These are phyloP conservation scores for Phaeosphaeria sp. DNA, from an alignment of 2,329 filamentous ascomycete genomes.

Conservation along the genomic window DNA sequence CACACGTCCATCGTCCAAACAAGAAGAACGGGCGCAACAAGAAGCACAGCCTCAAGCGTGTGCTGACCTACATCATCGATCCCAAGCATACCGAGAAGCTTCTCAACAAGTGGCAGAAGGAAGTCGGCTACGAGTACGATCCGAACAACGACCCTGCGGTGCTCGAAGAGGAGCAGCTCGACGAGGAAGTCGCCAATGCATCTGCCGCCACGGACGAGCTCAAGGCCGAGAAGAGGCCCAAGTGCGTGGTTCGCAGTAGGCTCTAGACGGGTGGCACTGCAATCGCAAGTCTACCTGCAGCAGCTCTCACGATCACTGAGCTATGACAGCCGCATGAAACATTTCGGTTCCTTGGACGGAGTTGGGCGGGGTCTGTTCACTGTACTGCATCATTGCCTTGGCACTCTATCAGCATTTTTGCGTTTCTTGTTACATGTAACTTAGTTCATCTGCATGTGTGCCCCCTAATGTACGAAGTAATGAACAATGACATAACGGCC, in stretches of 20 bases:
- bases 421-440: slow-evolving; percentile 27
- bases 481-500: slow-evolving; percentile 18
- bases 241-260: slow-evolving; percentile 2
- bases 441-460: slow-evolving; percentile 24
- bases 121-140: slow-evolving; percentile 18
- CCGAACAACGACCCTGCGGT: slow-evolving; percentile 10
- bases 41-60: slow-evolving; percentile 28
- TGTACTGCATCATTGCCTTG: slow-evolving; percentile 18
- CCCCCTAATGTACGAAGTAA: slow-evolving; percentile 28
- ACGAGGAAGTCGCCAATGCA: background rate
- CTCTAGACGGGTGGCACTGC: slow-evolving; percentile 1
- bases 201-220: slow-evolving; percentile 6
- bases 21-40: slow-evolving; percentile 37
- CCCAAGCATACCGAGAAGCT: slow-evolving; percentile 41
- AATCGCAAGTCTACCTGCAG: background rate
- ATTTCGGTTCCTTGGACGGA: slow-evolving; percentile 19
- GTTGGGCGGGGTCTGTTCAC: slow-evolving; percentile 12
- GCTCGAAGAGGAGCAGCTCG: slow-evolving; percentile 10
- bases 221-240: background rate
- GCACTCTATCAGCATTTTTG: slow-evolving; percentile 21
- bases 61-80: slow-evolving; percentile 30
- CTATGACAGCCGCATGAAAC: slow-evolving; percentile 1
- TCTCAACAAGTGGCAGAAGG: slow-evolving; percentile 27
- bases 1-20: slow-evolving; percentile 34
- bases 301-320: background rate